A percentile compares a stretch with the other conserved stretches of the same genome.
Conservation (phyloP, 106 monocot species). For the Posidonia australis region DNA sequence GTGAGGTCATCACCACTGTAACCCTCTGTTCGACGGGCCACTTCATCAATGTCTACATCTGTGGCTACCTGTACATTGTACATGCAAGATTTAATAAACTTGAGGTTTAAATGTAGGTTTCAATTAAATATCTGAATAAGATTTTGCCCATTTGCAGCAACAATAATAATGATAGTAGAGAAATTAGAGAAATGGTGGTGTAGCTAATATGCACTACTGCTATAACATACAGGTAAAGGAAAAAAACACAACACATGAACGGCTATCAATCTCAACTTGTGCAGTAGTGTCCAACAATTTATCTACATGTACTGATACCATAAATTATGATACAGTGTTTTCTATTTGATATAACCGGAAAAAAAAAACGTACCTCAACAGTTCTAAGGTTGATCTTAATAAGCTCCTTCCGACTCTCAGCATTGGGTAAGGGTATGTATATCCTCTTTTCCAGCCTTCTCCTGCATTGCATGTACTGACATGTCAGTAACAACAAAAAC, state of each 20-base stretch:
- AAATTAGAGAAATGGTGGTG: too few relatives aligned
- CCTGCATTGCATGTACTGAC: slow-evolving; percentile 25
- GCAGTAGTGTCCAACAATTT: not conserved
- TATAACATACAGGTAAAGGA: not conserved
- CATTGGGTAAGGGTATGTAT: slow-evolving; percentile 93
- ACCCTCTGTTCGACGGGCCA: slow-evolving; percentile 74
- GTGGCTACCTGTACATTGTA: slow-evolving; percentile 51
- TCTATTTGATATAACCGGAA: not conserved
- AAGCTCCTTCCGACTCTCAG: slow-evolving; percentile 94
- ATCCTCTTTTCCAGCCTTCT: slow-evolving; percentile 91
- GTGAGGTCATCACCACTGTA: slow-evolving; percentile 97
- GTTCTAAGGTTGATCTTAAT: slow-evolving; percentile 89
- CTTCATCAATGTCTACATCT: slow-evolving; percentile 90
- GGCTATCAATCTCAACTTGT: not conserved
- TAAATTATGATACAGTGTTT: not conserved
- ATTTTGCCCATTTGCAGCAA: not conserved
- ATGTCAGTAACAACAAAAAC: not conserved
- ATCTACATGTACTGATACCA: not conserved
- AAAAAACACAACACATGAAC: not conserved
- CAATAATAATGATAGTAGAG: not conserved
- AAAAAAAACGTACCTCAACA: slow-evolving; percentile 52
- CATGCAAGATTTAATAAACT: not conserved
- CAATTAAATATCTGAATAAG: not conserved
- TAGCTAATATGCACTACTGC: too few relatives aligned
- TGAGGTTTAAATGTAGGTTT: too few relatives aligned